A percentile compares a stretch with the other conserved stretches of the same genome.
These are phyloP conservation scores for Blastocladiella emersonii DNA, from an alignment of 371 early-diverging fungal species.

Conservation along the genomic window DNA sequence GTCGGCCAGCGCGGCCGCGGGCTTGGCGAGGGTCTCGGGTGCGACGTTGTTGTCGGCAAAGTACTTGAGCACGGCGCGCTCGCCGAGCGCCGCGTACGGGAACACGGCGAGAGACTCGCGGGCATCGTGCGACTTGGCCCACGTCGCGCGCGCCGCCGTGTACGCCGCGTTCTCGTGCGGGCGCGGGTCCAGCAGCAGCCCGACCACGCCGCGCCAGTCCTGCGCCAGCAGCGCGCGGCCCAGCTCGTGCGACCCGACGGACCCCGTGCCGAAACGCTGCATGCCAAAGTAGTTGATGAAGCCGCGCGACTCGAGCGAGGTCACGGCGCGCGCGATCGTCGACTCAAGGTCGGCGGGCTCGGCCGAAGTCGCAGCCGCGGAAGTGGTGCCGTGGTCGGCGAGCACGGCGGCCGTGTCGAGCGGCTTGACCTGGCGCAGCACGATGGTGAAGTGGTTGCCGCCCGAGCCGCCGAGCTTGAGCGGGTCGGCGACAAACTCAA, in stretches of 20 bases:
- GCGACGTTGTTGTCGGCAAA: slow-evolving; percentile 22
- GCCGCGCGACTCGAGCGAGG: slow-evolving; percentile 47
- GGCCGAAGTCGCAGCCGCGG: no score
- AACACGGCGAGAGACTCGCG: slow-evolving; percentile 41
- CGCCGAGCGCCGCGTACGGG: slow-evolving; percentile 57
- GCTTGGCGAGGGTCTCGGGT: slow-evolving; percentile 43
- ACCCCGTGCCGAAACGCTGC: slow-evolving; percentile 94
- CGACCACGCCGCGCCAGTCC: slow-evolving; percentile 58
- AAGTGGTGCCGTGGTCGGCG: no score
- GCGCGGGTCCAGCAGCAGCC: slow-evolving; percentile 66
- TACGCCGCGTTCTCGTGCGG: slow-evolving; percentile 43
- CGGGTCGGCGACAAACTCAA: slow-evolving; percentile 41
- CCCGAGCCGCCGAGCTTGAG: slow-evolving; percentile 66
- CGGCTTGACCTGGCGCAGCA: slow-evolving; percentile 29
- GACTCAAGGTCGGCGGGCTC: slow-evolving; percentile 13
- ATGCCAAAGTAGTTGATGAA: slow-evolving; percentile 98
- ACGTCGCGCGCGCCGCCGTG: slow-evolving; percentile 46
- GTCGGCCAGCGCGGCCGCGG: slow-evolving; percentile 33
- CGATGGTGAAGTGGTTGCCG: slow-evolving; percentile 83
- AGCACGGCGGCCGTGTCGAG: slow-evolving; percentile 9
- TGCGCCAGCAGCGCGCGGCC: slow-evolving; percentile 67
- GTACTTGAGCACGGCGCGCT: slow-evolving; percentile 44
- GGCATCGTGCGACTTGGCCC: slow-evolving; percentile 51
- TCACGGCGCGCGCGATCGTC: slow-evolving; percentile 37
- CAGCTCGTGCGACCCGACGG: slow-evolving; percentile 68